Percentiles rank a stretch among this genome's conserved stretches.
phyloP scores from a whole-genome alignment of 2,329 filamentous ascomycete genomes.

The Xenoacremonium recifei region DNA sequence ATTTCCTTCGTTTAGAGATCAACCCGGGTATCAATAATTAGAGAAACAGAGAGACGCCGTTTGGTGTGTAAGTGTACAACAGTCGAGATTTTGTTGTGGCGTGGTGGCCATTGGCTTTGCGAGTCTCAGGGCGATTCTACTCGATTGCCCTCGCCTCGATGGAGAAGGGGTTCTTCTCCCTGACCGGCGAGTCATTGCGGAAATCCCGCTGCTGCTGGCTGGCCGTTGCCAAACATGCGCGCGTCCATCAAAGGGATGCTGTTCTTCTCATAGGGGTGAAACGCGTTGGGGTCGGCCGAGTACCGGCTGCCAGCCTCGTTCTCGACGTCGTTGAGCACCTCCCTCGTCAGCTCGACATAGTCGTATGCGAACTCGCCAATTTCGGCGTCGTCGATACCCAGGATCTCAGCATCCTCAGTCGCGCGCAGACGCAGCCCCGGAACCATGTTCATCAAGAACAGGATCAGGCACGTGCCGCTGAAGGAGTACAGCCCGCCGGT shows the following conservation, averaged over 20 bases:
- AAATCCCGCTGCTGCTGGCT: constrained; percentile 23
- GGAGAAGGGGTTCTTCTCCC: no score
- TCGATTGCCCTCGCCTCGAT: no score
- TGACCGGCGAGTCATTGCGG: constrained; percentile 18
- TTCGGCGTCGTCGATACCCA: constrained; percentile 86
- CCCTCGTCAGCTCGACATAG: constrained; percentile 78
- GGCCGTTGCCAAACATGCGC: constrained; percentile 37
- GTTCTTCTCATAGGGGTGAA: constrained; percentile 48
- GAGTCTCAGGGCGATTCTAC: no score
- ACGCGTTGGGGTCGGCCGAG: constrained; percentile 38
- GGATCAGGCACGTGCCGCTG: constrained; percentile 71
- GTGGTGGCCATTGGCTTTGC: background rate
- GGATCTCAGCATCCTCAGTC: constrained; percentile 73
- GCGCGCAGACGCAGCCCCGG: constrained; percentile 74
- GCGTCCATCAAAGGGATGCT: constrained; percentile 47
- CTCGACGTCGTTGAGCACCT: constrained; percentile 48
- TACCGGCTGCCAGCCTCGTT: constrained; percentile 43
- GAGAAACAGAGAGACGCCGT: constrained; percentile 20
- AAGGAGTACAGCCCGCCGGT: constrained; percentile 78
- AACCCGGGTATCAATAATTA: constrained; percentile 28
- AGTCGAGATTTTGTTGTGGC: background rate
- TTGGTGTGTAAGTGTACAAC: constrained; percentile 20
- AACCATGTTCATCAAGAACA: constrained; percentile 76
- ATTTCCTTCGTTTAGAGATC: no score
- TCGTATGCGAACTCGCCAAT: constrained; percentile 96